Evolutionary conservation across 192 early-diverging fungal genomes (phyloP).

Genomic region (Dispira simplex): DNA sequence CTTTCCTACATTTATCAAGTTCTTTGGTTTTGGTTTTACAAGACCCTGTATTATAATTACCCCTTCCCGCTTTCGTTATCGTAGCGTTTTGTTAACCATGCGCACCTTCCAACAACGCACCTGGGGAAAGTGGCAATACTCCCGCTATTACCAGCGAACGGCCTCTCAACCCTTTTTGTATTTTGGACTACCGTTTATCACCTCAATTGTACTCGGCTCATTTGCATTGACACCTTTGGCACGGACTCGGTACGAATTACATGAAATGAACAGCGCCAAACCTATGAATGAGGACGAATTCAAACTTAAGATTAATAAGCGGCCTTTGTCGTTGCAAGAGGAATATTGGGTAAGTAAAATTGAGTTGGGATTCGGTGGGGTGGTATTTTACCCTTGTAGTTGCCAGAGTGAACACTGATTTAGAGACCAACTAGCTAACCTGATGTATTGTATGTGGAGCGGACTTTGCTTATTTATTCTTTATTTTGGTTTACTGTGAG

Average conservation of each 20-base stretch:
- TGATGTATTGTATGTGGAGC: background rate
- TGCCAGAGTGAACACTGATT: background rate
- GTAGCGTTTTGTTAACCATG: background rate
- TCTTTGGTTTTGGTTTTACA: background rate
- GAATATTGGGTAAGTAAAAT: constrained; percentile 24
- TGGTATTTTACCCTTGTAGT: background rate
- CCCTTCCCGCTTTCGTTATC: background rate
- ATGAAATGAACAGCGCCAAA: constrained; percentile 24
- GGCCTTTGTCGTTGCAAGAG: constrained; percentile 40
- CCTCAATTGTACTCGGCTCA: constrained; percentile 41
- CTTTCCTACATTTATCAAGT: too few species aligned
- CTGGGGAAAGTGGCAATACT: background rate
- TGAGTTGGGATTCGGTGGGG: background rate
- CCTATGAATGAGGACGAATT: constrained; percentile 37
- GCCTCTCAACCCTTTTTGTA: constrained; percentile 25
- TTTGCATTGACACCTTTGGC: constrained; percentile 44
- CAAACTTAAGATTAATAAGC: constrained; percentile 30
- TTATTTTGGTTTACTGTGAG: background rate
- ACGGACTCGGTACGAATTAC: constrained; percentile 47
- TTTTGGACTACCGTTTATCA: constrained; percentile 42
- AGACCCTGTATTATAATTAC: background rate
- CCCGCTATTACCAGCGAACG: constrained; percentile 5
- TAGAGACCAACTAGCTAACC: background rate
- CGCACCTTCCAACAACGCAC: background rate
- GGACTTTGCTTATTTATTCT: background rate